These are phyloP conservation scores for Exserohilum rostratum DNA, from an alignment of 2,329 filamentous ascomycete species.

Conservation along the genomic window DNA sequence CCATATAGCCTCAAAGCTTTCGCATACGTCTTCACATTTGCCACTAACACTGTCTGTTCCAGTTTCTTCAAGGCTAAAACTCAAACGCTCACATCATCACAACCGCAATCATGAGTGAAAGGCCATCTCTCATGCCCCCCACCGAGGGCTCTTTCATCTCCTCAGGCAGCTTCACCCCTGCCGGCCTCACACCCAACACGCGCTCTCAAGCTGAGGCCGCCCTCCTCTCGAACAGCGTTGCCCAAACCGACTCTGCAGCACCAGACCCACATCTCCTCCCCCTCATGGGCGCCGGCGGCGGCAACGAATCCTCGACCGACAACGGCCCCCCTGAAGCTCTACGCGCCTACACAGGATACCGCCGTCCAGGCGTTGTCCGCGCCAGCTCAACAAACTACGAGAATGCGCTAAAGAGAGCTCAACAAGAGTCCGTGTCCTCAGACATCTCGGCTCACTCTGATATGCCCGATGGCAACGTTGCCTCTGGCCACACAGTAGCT, in stretches of 20 bases:
- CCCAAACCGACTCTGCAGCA: conserved; percentile 46
- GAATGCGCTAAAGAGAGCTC: conserved; percentile 30
- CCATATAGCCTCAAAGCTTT: not conserved
- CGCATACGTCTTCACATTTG: not conserved
- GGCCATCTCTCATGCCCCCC: conserved; percentile 26
- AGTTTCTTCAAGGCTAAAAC: not conserved
- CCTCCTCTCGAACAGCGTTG: conserved; percentile 35
- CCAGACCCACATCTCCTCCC: conserved; percentile 30
- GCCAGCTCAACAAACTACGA: conserved; percentile 44
- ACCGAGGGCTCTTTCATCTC: conserved; percentile 26
- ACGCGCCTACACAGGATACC: conserved; percentile 31
- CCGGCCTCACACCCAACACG: conserved; percentile 44
- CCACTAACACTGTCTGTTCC: not conserved
- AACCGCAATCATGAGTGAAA: conserved; percentile 23
- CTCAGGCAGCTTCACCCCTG: conserved; percentile 33
- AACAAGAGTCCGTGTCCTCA: conserved; percentile 32
- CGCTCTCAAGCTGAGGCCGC: conserved; percentile 46
- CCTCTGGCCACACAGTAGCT: conserved; percentile 18
- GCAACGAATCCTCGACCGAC: conserved; percentile 7
- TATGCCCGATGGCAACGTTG: conserved; percentile 12
- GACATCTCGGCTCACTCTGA: conserved; percentile 28
- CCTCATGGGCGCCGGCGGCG: conserved; percentile 8
- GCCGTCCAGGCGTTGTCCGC: conserved; percentile 29
- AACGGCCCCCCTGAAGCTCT: conserved; percentile 30
- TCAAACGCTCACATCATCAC: not conserved